Percentiles rank a stretch among this genome's conserved stretches.
phyloP scores from a whole-genome alignment of 2,329 filamentous ascomycete species.

The Xylogone sp. region DNA sequence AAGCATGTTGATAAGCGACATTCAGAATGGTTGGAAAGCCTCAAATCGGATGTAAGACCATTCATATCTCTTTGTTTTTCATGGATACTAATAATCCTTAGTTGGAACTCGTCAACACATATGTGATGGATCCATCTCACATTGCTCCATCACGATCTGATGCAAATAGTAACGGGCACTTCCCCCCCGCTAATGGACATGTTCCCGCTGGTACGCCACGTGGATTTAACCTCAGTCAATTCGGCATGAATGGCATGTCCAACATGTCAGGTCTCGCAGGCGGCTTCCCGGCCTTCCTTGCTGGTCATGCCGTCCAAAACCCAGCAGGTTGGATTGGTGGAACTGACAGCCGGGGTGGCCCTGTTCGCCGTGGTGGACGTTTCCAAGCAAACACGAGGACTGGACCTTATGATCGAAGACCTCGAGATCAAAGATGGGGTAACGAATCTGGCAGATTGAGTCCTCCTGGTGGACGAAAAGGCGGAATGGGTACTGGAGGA shows the following conservation, averaged over 20 bases:
- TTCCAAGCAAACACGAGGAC: conserved; percentile 57
- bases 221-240: conserved; percentile 82
- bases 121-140: conserved; percentile 89
- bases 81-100: conserved; percentile 39
- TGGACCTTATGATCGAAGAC: conserved; percentile 72
- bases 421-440: conserved; percentile 47
- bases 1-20: conserved; percentile 98
- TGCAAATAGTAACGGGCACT: conserved; percentile 93
- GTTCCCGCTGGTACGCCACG: conserved; percentile 79
- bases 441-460: conserved; percentile 43
- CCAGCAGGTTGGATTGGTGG: conserved; percentile 45
- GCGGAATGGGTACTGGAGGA: conserved; percentile 44
- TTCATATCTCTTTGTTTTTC: background rate
- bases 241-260: conserved; percentile 55
- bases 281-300: conserved; percentile 53
- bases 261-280: conserved; percentile 49
- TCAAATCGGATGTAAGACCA: conserved; percentile 75
- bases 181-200: conserved; percentile 75
- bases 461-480: conserved; percentile 46
- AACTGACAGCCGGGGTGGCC: conserved; percentile 50
- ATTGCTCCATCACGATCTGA: conserved; percentile 92
- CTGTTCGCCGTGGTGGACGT: conserved; percentile 62
- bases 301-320: conserved; percentile 38
- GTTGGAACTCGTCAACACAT: conserved; percentile 89
- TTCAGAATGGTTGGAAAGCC: conserved; percentile 74